Conservation (phyloP, 179 eudicot species). For the Beta corolliflora region DNA sequence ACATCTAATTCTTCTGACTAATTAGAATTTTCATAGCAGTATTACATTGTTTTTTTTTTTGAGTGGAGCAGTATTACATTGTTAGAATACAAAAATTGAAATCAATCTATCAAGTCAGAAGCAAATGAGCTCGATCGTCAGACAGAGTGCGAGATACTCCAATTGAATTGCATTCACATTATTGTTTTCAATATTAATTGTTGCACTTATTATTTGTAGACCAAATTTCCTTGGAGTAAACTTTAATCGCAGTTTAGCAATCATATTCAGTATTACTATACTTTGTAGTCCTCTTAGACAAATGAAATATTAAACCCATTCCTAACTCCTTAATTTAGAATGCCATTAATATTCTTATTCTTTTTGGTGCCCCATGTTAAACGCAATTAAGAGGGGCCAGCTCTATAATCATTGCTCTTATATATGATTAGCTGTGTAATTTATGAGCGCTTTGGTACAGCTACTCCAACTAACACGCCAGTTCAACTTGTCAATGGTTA, state of each 20-base stretch:
- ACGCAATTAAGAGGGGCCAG: conserved; percentile 3
- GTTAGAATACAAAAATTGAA: not conserved
- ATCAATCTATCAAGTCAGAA: not conserved
- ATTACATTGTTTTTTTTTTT: too few relatives aligned
- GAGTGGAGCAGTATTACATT: not conserved
- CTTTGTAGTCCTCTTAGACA: too few relatives aligned
- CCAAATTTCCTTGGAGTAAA: too few relatives aligned
- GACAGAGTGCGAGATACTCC: too few relatives aligned
- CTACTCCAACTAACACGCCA: conserved; percentile 22
- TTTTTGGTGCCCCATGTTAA: not conserved
- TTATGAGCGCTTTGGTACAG: conserved; percentile 12
- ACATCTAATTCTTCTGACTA: conserved; percentile 7
- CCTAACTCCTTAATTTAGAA: not conserved
- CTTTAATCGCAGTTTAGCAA: too few relatives aligned
- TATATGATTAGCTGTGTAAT: conserved; percentile 8
- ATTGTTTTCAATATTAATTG: too few relatives aligned
- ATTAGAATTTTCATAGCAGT: not conserved
- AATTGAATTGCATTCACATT: too few relatives aligned
- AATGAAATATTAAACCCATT: too few relatives aligned
- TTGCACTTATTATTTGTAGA: too few relatives aligned
- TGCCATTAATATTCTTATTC: not conserved
- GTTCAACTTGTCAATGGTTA: conserved; percentile 1
- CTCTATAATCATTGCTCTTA: not conserved
- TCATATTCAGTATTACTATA: too few relatives aligned
- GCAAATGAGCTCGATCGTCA: too few relatives aligned